phyloP scores from a whole-genome alignment of 179 eudicot genomes.

The Spinacia oleracea region DNA sequence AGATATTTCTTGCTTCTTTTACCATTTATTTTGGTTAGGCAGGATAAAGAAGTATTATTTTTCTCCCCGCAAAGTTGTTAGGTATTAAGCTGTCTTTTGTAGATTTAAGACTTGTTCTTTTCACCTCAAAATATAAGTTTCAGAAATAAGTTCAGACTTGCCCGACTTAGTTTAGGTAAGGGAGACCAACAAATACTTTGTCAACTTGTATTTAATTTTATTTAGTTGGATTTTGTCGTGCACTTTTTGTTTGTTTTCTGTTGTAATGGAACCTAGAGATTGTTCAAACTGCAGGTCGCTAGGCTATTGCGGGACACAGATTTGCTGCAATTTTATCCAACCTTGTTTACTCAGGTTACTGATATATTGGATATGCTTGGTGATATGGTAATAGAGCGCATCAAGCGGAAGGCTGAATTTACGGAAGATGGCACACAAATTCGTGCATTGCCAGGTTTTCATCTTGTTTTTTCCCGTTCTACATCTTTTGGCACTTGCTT shows the following conservation, averaged over 20 bases:
- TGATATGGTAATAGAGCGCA: conserved; percentile 70
- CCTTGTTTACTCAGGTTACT: conserved; percentile 63
- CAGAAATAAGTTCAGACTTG: neutral
- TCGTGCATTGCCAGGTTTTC: conserved; percentile 52
- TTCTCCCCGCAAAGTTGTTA: neutral
- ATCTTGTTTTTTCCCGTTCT: conserved; percentile 14
- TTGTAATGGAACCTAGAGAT: conserved; percentile 9
- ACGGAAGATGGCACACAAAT: conserved; percentile 47
- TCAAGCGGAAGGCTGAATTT: conserved; percentile 62
- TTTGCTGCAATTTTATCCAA: conserved; percentile 71
- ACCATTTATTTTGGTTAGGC: neutral
- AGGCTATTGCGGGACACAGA: conserved; percentile 68
- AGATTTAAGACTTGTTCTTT: neutral
- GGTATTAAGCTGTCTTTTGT: neutral
- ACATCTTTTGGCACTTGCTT: neutral
- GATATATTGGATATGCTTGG: conserved; percentile 78
- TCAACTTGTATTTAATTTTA: no score
- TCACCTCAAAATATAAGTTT: neutral
- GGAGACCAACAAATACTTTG: neutral
- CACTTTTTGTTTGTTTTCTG: neutral
- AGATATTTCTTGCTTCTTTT: neutral
- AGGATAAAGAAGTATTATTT: neutral
- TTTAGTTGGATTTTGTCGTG: neutral
- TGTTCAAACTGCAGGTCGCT: conserved; percentile 57
- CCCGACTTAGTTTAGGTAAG: neutral